Percentiles rank a stretch among this genome's conserved stretches.
phyloP scores from a whole-genome alignment of 208 protist genomes.

The Porcisia deanei region DNA sequence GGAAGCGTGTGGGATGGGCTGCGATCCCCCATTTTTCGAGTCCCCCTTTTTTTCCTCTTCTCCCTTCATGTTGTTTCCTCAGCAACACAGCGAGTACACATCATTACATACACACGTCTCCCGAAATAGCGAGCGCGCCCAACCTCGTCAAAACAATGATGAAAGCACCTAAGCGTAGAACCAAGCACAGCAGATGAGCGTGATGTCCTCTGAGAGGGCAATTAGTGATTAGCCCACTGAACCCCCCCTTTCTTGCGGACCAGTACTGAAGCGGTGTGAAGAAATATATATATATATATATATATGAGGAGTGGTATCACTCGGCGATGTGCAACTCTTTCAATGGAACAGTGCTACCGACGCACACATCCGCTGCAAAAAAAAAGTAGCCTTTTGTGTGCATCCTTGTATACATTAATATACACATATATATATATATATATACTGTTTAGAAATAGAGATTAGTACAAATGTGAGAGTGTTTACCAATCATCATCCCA shows the following conservation, averaged over 20 bases:
- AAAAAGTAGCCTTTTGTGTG: background rate
- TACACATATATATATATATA: background rate
- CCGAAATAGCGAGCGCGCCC: too few species aligned
- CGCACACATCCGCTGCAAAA: background rate
- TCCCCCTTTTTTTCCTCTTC: too few species aligned
- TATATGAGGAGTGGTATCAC: background rate
- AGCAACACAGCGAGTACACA: too few species aligned
- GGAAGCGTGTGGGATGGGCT: too few species aligned
- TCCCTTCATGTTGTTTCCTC: too few species aligned
- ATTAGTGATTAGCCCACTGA: background rate
- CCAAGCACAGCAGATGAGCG: too few species aligned
- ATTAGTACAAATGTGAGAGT: background rate
- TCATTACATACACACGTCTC: too few species aligned
- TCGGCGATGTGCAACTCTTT: too few species aligned
- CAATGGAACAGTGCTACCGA: background rate
- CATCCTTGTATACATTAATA: background rate
- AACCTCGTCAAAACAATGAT: too few species aligned
- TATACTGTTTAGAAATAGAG: background rate
- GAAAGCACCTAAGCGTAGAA: too few species aligned
- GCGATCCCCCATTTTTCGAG: too few species aligned
- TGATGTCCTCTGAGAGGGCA: background rate
- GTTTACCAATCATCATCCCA: conserved; percentile 66
- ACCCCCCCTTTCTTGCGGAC: background rate
- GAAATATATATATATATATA: background rate
- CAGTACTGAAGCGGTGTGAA: background rate